Percentiles rank a stretch among this genome's conserved stretches.
These are phyloP conservation scores for Pythium vanterpoolii DNA, from an alignment of 352 stramenopile species.

Conservation along the genomic window DNA sequence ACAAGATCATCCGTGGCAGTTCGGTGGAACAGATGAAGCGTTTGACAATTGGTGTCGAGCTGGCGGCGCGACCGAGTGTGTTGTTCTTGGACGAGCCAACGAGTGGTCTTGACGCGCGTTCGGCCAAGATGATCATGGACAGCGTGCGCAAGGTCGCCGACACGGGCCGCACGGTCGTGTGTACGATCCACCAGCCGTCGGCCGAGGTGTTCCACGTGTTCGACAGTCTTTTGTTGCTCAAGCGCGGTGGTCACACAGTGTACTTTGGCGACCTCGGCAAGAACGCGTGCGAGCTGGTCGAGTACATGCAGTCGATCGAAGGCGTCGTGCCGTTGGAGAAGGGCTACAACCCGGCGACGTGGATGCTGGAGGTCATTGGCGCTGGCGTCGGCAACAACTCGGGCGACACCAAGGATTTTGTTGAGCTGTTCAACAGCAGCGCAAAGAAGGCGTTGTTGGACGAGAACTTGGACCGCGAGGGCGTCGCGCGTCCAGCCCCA, in stretches of 20 bases:
- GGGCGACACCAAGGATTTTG: slow-evolving; percentile 27
- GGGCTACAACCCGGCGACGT: slow-evolving; percentile 69
- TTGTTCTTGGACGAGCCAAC: slow-evolving; percentile 89
- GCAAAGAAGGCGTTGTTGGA: slow-evolving; percentile 29
- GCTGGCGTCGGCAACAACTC: slow-evolving; percentile 30
- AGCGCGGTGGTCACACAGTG: slow-evolving; percentile 68
- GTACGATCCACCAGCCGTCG: slow-evolving; percentile 67
- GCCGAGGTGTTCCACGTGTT: slow-evolving; percentile 68
- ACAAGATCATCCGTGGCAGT: slow-evolving; percentile 30
- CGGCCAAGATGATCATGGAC: slow-evolving; percentile 70
- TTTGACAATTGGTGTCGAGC: slow-evolving; percentile 87
- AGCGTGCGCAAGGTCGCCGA: slow-evolving; percentile 82
- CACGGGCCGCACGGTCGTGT: slow-evolving; percentile 25
- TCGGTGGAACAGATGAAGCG: slow-evolving; percentile 58
- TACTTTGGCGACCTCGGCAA: slow-evolving; percentile 38
- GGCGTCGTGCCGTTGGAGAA: slow-evolving; percentile 45
- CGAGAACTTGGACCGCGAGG: slow-evolving; percentile 26
- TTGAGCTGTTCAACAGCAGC: slow-evolving; percentile 36
- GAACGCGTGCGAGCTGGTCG: slow-evolving; percentile 28
- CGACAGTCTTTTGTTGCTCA: slow-evolving; percentile 76
- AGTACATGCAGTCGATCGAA: slow-evolving; percentile 74
- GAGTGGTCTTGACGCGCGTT: slow-evolving; percentile 80
- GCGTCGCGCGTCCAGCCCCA: slow-evolving; percentile 30
- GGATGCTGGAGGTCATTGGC: slow-evolving; percentile 68
- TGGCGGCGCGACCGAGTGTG: slow-evolving; percentile 78